Percentiles rank a stretch among this genome's conserved stretches.
These are phyloP conservation scores for Pichia sp. DNA, from an alignment of 1,139 yeast species.

Conservation along the genomic window DNA sequence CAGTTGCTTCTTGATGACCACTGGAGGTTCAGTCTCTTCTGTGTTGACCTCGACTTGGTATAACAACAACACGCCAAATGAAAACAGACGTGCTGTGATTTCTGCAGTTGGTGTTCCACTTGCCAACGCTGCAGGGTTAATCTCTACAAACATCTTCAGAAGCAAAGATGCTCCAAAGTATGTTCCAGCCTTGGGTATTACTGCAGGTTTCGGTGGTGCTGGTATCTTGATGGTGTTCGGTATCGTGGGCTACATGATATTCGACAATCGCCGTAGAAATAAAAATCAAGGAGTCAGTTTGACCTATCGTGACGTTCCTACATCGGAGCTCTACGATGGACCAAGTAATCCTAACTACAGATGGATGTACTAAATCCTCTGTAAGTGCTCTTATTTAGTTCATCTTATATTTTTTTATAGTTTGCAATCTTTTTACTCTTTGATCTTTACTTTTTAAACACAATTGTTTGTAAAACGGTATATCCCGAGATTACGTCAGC, in stretches of 20 bases:
- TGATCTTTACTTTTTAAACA: too few species aligned
- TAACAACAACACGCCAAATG: slow-evolving; percentile 47
- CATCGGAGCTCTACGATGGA: slow-evolving; percentile 41
- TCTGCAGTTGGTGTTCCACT: slow-evolving; percentile 49
- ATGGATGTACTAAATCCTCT: slow-evolving; percentile 39
- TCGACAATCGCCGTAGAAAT: slow-evolving; percentile 42
- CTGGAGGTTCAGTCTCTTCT: slow-evolving; percentile 47
- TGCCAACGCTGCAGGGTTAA: slow-evolving; percentile 56
- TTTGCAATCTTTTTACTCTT: neutral
- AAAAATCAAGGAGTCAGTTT: slow-evolving; percentile 39
- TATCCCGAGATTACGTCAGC: neutral
- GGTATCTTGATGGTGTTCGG: slow-evolving; percentile 35
- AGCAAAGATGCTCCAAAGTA: slow-evolving; percentile 51
- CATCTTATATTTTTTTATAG: neutral
- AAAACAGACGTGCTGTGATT: slow-evolving; percentile 44
- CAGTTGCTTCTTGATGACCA: slow-evolving; percentile 50
- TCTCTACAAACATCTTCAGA: slow-evolving; percentile 51
- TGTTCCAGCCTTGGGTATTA: slow-evolving; percentile 45
- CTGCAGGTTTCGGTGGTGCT: slow-evolving; percentile 45
- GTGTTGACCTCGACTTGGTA: slow-evolving; percentile 50
- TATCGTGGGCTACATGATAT: slow-evolving; percentile 34
- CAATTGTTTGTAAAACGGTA: neutral
- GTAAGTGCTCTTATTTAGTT: neutral
- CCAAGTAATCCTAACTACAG: slow-evolving; percentile 44
- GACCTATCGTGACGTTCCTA: slow-evolving; percentile 43